Evolutionary conservation across 306 rosid genomes (phyloP).

Genomic region (Lathyrus tuberosus): DNA sequence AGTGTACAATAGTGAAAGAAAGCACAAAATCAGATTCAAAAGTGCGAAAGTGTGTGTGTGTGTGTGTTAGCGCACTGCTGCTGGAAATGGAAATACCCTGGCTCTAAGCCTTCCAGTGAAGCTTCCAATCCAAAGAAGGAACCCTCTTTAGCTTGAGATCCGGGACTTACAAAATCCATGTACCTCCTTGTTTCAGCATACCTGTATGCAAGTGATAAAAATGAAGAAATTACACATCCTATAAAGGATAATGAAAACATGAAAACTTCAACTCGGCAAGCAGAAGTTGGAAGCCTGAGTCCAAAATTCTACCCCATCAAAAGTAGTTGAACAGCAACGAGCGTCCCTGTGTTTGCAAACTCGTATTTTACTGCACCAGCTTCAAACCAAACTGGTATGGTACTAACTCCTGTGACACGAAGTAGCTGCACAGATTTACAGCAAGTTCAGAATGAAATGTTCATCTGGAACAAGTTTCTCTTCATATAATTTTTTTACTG

Average conservation of each 20-base stretch:
- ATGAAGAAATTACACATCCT: background rate
- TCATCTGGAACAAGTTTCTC: background rate
- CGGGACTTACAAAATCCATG: constrained; percentile 88
- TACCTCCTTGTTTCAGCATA: constrained; percentile 87
- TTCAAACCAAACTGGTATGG: constrained; percentile 78
- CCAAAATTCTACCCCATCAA: constrained; percentile 72
- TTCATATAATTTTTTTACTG: background rate
- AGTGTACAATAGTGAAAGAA: background rate
- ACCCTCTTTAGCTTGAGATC: constrained; percentile 88
- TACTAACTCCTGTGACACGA: constrained; percentile 68
- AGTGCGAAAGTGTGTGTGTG: background rate
- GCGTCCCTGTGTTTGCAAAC: constrained; percentile 70
- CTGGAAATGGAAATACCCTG: constrained; percentile 64
- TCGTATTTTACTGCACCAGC: constrained; percentile 81
- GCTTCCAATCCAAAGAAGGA: constrained; percentile 82
- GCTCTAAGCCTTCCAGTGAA: constrained; percentile 80
- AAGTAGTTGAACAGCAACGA: constrained; percentile 75
- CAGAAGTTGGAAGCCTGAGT: constrained; percentile 11
- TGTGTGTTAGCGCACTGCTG: background rate
- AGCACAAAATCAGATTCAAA: constrained; percentile 1
- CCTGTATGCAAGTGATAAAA: constrained; percentile 48
- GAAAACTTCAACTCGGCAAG: constrained; percentile 17
- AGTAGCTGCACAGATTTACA: constrained; percentile 60
- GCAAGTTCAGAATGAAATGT: constrained; percentile 31
- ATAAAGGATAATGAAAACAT: constrained; percentile 9